Conservation (phyloP, 805 yeast genomes). For the Metschnikowia henanensis region DNA sequence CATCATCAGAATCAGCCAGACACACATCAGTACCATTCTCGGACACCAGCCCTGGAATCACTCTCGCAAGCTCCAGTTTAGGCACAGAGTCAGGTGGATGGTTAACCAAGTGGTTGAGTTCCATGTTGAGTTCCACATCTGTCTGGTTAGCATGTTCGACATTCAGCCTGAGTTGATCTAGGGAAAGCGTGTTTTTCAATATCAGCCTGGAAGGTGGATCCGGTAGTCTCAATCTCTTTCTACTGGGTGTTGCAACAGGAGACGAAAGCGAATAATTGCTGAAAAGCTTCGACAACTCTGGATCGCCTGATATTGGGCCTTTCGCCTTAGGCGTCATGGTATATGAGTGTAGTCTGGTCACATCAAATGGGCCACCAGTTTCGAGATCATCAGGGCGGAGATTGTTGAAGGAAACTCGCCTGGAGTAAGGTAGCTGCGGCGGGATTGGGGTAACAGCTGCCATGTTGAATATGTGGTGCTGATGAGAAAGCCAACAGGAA, state of each 20-base stretch:
- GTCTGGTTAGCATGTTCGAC: constrained; percentile 11
- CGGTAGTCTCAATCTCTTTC: constrained; percentile 22
- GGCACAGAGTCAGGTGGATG: constrained; percentile 17
- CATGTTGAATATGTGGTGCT: no score
- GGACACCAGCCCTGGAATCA: constrained; percentile 2
- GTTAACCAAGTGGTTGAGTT: constrained; percentile 18
- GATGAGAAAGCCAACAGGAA: no score
- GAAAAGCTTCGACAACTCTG: constrained; percentile 16
- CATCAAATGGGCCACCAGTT: constrained; percentile 3
- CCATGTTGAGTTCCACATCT: constrained; percentile 22
- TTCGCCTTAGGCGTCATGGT: constrained; percentile 4
- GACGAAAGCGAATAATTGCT: constrained; percentile 17
- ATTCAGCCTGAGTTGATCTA: constrained; percentile 26
- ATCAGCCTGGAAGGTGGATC: constrained; percentile 41
- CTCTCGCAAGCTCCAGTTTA: constrained; percentile 16
- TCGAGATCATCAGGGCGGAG: constrained; percentile 28
- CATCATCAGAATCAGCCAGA: constrained; percentile 2
- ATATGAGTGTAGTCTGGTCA: constrained; percentile 8
- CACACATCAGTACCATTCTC: not conserved
- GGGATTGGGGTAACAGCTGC: constrained; percentile 6
- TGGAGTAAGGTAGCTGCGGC: constrained; percentile 17
- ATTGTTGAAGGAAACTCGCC: constrained; percentile 48
- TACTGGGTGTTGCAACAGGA: constrained; percentile 9
- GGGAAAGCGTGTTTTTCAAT: constrained; percentile 36
- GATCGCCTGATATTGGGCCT: not conserved